phyloP scores from a whole-genome alignment of 495 filamentous ascomycete genomes.

The Tuber indicum region DNA sequence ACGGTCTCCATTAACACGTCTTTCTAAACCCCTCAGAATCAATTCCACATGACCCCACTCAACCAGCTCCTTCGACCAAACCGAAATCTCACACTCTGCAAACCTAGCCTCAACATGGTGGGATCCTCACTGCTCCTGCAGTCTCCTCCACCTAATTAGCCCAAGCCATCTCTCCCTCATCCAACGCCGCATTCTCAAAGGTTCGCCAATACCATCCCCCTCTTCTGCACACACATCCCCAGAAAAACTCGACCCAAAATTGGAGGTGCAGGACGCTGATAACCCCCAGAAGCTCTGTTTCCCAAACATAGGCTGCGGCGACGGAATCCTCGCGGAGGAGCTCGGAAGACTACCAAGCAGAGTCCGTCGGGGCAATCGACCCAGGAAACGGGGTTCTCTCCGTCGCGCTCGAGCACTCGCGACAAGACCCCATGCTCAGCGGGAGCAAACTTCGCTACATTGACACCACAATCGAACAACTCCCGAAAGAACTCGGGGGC shows the following conservation, averaged over 20 bases:
- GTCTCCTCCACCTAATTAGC: conserved; percentile 95
- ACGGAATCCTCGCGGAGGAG: conserved; percentile 90
- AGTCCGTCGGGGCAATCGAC: conserved; percentile 73
- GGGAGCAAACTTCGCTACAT: conserved; percentile 59
- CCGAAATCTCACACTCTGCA: conserved; percentile 90
- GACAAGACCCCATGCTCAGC: conserved; percentile 56
- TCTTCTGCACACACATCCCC: conserved; percentile 7
- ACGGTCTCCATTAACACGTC: neutral
- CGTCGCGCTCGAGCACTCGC: conserved; percentile 68
- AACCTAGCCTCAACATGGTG: conserved; percentile 91
- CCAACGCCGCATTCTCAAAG: conserved; percentile 52
- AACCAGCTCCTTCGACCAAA: conserved; percentile 67
- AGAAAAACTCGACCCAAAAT: conserved; percentile 35
- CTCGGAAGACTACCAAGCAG: conserved; percentile 63
- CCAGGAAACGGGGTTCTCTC: conserved; percentile 67
- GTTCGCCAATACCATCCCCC: conserved; percentile 45
- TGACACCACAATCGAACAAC: conserved; percentile 46
- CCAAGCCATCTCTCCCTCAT: conserved; percentile 93
- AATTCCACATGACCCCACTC: conserved; percentile 15
- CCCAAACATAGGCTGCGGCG: conserved; percentile 92
- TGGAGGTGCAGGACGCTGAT: conserved; percentile 18
- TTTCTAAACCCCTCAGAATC: neutral
- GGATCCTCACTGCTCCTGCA: conserved; percentile 89
- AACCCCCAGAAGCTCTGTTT: conserved; percentile 50
- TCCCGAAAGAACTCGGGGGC: conserved; percentile 12